A percentile compares a stretch with the other conserved stretches of the same genome.
phyloP scores from a whole-genome alignment of 1,139 yeast genomes.

The Yueomyces sp. region DNA sequence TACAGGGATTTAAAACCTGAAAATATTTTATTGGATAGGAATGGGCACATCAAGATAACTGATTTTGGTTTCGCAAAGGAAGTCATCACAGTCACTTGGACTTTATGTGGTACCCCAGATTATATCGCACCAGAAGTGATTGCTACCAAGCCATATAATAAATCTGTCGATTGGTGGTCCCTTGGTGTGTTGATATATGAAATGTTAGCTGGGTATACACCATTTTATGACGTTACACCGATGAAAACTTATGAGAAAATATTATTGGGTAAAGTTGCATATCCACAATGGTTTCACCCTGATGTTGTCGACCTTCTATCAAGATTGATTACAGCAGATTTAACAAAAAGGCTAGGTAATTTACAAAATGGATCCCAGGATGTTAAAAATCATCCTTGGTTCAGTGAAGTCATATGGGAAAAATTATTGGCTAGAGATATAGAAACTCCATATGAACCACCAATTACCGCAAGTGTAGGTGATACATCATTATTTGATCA shows the following conservation, averaged over 20 bases:
- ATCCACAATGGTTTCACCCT: constrained; percentile 81
- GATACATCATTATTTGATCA: constrained; percentile 89
- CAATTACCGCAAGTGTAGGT: constrained; percentile 91
- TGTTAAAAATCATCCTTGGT: constrained; percentile 89
- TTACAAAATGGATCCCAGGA: constrained; percentile 84
- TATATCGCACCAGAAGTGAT: constrained; percentile 98
- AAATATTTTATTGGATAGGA: constrained; percentile 79
- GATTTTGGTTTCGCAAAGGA: constrained; percentile 98
- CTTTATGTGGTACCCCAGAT: constrained; percentile 96
- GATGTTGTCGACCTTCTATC: constrained; percentile 76
- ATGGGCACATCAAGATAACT: constrained; percentile 90
- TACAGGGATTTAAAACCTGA: constrained; percentile 96
- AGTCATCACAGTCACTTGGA: constrained; percentile 88
- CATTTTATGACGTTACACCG: constrained; percentile 92
- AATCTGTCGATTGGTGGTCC: constrained; percentile 99
- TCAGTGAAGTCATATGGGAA: constrained; percentile 93
- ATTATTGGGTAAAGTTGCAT: constrained; percentile 72
- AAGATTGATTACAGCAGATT: constrained; percentile 75
- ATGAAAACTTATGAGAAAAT: constrained; percentile 96
- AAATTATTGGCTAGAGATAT: constrained; percentile 77
- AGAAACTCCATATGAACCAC: constrained; percentile 97
- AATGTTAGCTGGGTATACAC: constrained; percentile 96
- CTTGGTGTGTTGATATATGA: constrained; percentile 87
- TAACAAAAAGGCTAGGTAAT: constrained; percentile 85
- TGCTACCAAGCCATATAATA: constrained; percentile 91